Conservation (phyloP, 192 early-diverging fungal genomes). For the Backusella mclennaniae region DNA sequence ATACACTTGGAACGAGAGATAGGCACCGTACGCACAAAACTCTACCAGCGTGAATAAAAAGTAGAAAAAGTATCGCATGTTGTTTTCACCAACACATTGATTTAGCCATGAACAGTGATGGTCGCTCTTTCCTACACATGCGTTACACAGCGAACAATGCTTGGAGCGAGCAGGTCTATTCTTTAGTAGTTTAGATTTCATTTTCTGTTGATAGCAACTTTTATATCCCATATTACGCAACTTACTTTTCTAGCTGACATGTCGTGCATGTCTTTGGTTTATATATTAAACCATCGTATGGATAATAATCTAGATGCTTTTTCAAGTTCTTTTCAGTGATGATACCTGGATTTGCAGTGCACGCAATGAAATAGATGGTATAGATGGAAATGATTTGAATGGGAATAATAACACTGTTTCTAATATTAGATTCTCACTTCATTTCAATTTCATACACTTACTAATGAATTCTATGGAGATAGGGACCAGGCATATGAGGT, state of each 20-base stretch:
- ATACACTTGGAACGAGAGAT: constrained; percentile 43
- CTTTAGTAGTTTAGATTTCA: not conserved
- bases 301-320: constrained; percentile 38
- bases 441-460: not conserved
- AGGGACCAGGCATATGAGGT: constrained; percentile 35
- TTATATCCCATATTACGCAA: not conserved
- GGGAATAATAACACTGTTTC: constrained; percentile 39
- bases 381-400: constrained; percentile 44
- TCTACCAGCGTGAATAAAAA: constrained; percentile 48
- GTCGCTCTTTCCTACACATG: constrained; percentile 45
- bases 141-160: constrained; percentile 55
- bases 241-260: constrained; percentile 53
- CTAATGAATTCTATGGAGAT: constrained; percentile 32
- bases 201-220: too few relatives aligned
- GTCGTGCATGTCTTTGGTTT: constrained; percentile 50
- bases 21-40: constrained; percentile 50
- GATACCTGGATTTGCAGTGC: constrained; percentile 43
- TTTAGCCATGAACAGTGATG: constrained; percentile 60
- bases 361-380: constrained; percentile 44
- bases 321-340: constrained; percentile 43
- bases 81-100: constrained; percentile 51
- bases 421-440: not conserved
- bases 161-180: constrained; percentile 54
- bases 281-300: constrained; percentile 47
- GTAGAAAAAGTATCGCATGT: constrained; percentile 51